These are phyloP conservation scores for Boletus holoroseus DNA, from an alignment of 1,284 basidiomycete species.

Conservation along the genomic window DNA sequence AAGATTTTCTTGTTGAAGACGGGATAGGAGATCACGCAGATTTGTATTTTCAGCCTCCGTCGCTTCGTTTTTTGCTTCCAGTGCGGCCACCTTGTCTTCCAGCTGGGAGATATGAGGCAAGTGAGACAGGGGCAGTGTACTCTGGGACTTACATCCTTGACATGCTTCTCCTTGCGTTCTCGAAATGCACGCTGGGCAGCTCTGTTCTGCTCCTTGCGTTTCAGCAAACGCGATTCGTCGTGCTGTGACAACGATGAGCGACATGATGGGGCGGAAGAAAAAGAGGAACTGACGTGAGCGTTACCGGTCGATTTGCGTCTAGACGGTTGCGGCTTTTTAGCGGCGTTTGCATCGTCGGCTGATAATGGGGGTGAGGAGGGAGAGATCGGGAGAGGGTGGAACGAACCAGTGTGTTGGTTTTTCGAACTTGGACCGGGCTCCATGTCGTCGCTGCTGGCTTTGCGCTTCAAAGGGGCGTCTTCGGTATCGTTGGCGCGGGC, in stretches of 20 bases:
- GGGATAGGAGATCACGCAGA: conserved; percentile 66
- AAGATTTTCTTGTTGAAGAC: conserved; percentile 76
- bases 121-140: conserved; percentile 9
- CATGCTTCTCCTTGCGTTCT: conserved; percentile 84
- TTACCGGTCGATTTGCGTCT: conserved; percentile 44
- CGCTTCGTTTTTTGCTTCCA: conserved; percentile 69
- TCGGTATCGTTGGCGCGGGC: conserved; percentile 39
- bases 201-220: conserved; percentile 83
- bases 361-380: conserved; percentile 1
- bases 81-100: conserved; percentile 74
- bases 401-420: conserved; percentile 57
- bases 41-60: conserved; percentile 70
- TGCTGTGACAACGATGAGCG: conserved; percentile 30
- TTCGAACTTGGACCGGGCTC: conserved; percentile 60
- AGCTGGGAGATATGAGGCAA: conserved; percentile 43
- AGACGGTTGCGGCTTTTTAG: conserved; percentile 29
- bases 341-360: conserved; percentile 23
- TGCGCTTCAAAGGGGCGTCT: conserved; percentile 58
- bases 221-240: conserved; percentile 68
- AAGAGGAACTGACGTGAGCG: conserved; percentile 34
- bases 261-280: neutral
- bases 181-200: conserved; percentile 82
- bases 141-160: conserved; percentile 65
- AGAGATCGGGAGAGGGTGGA: conserved; percentile 1
- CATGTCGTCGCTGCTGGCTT: conserved; percentile 60